These are phyloP conservation scores for Pulchroboletus neoregius DNA, from an alignment of 1,284 basidiomycete species.

Conservation along the genomic window DNA sequence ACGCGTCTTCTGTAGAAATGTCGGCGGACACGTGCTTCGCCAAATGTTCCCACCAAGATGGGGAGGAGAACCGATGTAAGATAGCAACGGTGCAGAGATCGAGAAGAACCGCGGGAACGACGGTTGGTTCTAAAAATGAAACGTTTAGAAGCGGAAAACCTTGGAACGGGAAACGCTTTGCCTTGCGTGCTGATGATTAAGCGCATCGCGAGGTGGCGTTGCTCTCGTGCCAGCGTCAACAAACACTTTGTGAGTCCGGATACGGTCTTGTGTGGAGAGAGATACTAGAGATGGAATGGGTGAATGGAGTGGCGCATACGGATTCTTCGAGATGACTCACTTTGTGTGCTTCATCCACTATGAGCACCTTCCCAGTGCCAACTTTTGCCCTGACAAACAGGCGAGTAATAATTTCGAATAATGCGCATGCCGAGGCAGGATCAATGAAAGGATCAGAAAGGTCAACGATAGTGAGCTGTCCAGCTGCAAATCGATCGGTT, in stretches of 20 bases:
- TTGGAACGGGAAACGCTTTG: constrained; percentile 16
- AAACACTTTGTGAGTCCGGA: constrained; percentile 57
- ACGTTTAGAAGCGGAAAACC: neutral
- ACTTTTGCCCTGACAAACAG: constrained; percentile 62
- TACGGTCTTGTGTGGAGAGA: constrained; percentile 44
- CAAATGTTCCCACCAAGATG: constrained; percentile 68
- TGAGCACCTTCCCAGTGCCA: constrained; percentile 61
- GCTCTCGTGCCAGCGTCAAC: constrained; percentile 59
- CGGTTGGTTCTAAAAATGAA: constrained; percentile 57
- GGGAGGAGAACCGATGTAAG: constrained; percentile 69
- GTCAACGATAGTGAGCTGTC: constrained; percentile 60
- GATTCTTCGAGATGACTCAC: constrained; percentile 34
- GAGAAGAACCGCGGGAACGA: constrained; percentile 62
- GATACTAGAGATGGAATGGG: constrained; percentile 44
- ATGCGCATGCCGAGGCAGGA: constrained; percentile 55
- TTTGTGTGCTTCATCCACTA: constrained; percentile 75
- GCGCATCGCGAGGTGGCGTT: constrained; percentile 68
- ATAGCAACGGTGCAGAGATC: constrained; percentile 65
- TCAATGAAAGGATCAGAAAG: constrained; percentile 73
- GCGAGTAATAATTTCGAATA: constrained; percentile 66
- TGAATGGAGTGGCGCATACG: neutral
- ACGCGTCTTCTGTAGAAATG: constrained; percentile 52
- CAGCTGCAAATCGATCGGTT: constrained; percentile 42
- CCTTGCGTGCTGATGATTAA: constrained; percentile 73
- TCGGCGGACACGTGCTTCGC: constrained; percentile 63